Conservation (phyloP, 352 stramenopile species). For the Thraustotheca clavata region DNA sequence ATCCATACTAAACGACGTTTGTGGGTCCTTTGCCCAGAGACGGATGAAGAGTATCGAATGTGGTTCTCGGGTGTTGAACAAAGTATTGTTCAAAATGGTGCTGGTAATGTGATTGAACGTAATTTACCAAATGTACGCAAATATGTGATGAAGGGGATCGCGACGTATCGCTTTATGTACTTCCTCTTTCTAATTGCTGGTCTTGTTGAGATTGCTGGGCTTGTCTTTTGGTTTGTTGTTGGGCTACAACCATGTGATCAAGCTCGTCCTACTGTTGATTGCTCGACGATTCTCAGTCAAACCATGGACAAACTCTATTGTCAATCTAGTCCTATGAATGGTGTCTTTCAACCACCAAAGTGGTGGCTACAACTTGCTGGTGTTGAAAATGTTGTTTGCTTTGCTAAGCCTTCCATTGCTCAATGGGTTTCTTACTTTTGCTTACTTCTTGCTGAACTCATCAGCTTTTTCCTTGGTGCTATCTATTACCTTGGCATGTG, state of each 20-base stretch:
- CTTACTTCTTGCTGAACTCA: conserved; percentile 49
- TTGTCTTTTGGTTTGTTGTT: conserved; percentile 77
- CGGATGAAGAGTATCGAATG: conserved; percentile 73
- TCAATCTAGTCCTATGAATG: conserved; percentile 40
- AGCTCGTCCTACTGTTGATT: conserved; percentile 38
- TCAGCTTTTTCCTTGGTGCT: conserved; percentile 57
- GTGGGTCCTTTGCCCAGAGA: conserved; percentile 79
- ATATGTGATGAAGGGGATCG: conserved; percentile 84
- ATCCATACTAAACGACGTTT: conserved; percentile 72
- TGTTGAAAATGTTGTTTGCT: conserved; percentile 61
- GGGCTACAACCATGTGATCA: conserved; percentile 67
- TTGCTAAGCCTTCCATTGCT: conserved; percentile 57
- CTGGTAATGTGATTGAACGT: conserved; percentile 79
- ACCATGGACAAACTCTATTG: conserved; percentile 49
- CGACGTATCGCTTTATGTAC: conserved; percentile 68
- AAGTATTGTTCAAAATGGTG: conserved; percentile 59
- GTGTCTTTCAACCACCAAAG: conserved; percentile 51
- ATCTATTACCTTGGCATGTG: conserved; percentile 87
- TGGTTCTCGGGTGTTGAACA: conserved; percentile 77
- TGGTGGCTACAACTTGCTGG: conserved; percentile 70
- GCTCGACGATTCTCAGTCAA: conserved; percentile 47
- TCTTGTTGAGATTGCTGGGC: conserved; percentile 55
- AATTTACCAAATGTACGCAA: conserved; percentile 82
- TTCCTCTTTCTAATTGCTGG: conserved; percentile 65
- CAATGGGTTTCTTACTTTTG: conserved; percentile 80